Evolutionary conservation across 108 stramenopile species (phyloP).

Genomic region (Chaetoceros muelleri): DNA sequence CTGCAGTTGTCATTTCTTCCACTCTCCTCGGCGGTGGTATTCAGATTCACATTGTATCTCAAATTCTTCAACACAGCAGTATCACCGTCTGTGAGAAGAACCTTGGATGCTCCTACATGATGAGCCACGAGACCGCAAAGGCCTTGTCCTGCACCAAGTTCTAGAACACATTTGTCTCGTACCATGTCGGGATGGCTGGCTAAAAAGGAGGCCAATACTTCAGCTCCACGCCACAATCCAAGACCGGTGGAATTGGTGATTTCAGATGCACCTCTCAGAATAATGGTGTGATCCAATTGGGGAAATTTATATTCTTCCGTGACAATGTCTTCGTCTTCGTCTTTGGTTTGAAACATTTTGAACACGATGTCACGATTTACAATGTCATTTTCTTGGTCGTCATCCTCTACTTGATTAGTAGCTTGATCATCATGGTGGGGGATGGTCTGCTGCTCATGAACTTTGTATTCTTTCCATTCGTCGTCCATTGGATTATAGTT

Average conservation of each 20-base stretch:
- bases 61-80: conserved; percentile 24
- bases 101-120: conserved; percentile 21
- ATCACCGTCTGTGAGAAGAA: conserved; percentile 49
- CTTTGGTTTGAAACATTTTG: no score
- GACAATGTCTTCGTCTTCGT: no score
- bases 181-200: conserved; percentile 16
- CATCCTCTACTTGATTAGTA: no score
- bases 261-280: background rate
- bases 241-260: conserved; percentile 28
- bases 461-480: no score
- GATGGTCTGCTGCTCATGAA: no score
- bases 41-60: conserved; percentile 30
- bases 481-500: no score
- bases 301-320: no score
- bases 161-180: conserved; percentile 20
- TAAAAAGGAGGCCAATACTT: conserved; percentile 25
- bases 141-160: conserved; percentile 47
- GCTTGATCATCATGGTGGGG: no score
- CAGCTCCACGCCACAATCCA: conserved; percentile 31
- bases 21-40: no score
- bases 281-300: background rate
- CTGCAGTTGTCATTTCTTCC: no score
- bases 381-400: no score
- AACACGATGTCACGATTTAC: no score
- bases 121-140: conserved; percentile 37